Evolutionary conservation across 2,329 filamentous ascomycete genomes (phyloP), one percentile per base, ranked within the genome.

Genomic region (Fusarium subtropicale): DNA sequence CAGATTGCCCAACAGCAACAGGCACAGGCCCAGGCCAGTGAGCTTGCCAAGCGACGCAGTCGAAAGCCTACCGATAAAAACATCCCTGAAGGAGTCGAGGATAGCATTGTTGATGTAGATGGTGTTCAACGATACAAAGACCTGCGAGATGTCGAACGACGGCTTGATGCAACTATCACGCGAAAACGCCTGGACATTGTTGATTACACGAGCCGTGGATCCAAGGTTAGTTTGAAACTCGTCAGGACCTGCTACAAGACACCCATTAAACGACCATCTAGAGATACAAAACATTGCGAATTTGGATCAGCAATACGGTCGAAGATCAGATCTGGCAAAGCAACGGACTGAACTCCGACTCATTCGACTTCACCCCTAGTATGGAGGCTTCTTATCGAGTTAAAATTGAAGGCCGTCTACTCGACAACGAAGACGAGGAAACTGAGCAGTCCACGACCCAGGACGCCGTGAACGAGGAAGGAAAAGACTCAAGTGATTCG

Each of bases 311-410:
- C 75, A 99, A 99, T 80, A 97, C 94, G 2, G 93, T 91, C 34
- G 93, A 97, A 79, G 93, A 96, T 76, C 96, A 99, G 81, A 90
- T 92, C 33, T 98, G 96, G 96, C 96, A 99, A 81, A 86, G 85
- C 39, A 88, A 85, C 72, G 84, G 84, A 41, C 83, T 91, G 64
- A 90, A 90, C 64, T 86, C 90, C 13, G 90, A 95, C 76, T 88
- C 88, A 36, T 96, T 96, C 70, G 94, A 97, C 76, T 94, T 97
- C 75, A 90, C 89, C 55, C 89, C 90, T 54, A 93, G 89, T 68
- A 86, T 87, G 71, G 91, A 94, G 72, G 91, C 93, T 4, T 92
- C 90, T 13, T 99, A 94, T 78, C 89, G 91, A 60, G 93, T 99
- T 71, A 97, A 94, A 82, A 95, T 99, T 66, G 93, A 97, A 80